Evolutionary conservation across 208 protist genomes (phyloP), one percentile per base, ranked within the genome.

Genomic region (Lotmaria passim): DNA sequence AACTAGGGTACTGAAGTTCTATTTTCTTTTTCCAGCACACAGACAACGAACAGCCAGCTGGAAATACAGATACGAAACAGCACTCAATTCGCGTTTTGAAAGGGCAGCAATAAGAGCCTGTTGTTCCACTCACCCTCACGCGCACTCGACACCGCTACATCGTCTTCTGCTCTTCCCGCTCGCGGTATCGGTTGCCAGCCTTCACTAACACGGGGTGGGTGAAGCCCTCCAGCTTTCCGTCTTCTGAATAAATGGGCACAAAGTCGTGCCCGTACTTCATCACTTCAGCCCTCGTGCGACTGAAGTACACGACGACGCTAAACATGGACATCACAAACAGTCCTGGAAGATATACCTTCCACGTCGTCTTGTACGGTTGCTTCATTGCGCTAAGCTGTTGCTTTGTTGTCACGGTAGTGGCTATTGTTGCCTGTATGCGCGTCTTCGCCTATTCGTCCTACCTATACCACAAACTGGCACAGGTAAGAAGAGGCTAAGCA

Each of bases 261-360:
- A 96, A 94, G 51, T 96, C 91, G 66, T 96, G 87, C 4, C 86
- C 91, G 58, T 85, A 82, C 57, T 96, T 96, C 47, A 96, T 73
- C 17, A 86, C 81, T 3, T 85, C 78, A 0, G 66, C 69, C 11
- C 81, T 79, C 0, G 85, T 87, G 21, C 82, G 74, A 44, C 69
- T 88, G 53, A 95, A 91, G 65, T 93, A 91, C 51, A 93, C 71
- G 6, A 88, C 87, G 38, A 76, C 65, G 44, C 74, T 79, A 39
- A 89, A 86, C 39, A 95, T 87, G 1, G 74, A 69, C 50, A 92
- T 75, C 38, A 91, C 79, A 65, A 92, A 91, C 8, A 85, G 36
- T 8, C 90, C 90, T 1, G 90, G 90, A 14, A 93, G 73, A 52
- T 95, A 95, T 24, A 95, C 90, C 23, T 77, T 69, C 90, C 90